phyloP scores from a whole-genome alignment of 2,329 filamentous ascomycete genomes.

The Coniochaeta sp. region DNA sequence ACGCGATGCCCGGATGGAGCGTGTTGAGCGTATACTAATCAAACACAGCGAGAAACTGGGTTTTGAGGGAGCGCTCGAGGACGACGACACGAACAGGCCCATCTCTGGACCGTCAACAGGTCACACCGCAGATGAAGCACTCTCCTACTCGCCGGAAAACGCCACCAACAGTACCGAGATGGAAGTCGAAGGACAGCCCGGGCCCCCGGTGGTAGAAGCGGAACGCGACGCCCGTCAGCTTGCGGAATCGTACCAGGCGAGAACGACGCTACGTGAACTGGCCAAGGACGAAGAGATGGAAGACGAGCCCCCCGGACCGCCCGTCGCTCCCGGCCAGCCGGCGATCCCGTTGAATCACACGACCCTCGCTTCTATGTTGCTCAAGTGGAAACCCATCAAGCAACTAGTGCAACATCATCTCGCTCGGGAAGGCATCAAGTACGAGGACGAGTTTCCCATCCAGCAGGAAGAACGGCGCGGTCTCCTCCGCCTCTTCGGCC shows the following conservation, averaged over 20 bases:
- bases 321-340: conserved; percentile 51
- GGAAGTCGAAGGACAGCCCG: neutral
- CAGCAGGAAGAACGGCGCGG: conserved; percentile 68
- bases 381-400: conserved; percentile 64
- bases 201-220: conserved; percentile 9
- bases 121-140: conserved; percentile 13
- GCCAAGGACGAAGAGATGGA: conserved; percentile 39
- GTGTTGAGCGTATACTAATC: conserved; percentile 17
- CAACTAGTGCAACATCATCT: conserved; percentile 50
- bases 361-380: conserved; percentile 76
- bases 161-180: neutral
- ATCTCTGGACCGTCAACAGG: conserved; percentile 5
- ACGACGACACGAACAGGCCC: conserved; percentile 10
- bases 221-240: conserved; percentile 25
- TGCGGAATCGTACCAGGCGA: conserved; percentile 15
- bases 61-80: conserved; percentile 15
- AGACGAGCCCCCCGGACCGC: conserved; percentile 38
- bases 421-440: conserved; percentile 40
- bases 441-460: conserved; percentile 67
- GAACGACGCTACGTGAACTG: neutral
- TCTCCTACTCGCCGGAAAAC: conserved; percentile 20
- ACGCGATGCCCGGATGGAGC: conserved; percentile 29
- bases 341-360: conserved; percentile 81
- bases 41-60: conserved; percentile 4
- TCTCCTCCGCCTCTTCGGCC: conserved; percentile 66